Base-by-base conservation (phyloP, 2,329 filamentous ascomycete species). In the Penicillium hordei region DNA sequence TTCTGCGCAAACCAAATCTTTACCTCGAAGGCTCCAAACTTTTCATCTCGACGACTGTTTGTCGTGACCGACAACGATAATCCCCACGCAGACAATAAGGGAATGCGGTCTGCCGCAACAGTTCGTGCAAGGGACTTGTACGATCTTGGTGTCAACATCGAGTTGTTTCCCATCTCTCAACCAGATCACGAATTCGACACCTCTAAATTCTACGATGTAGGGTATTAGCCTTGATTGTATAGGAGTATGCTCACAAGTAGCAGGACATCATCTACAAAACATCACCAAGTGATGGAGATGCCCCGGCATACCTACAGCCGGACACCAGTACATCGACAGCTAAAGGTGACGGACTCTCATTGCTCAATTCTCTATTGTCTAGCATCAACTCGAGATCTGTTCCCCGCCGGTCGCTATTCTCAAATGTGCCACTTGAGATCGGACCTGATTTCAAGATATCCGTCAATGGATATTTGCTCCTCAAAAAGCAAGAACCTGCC, bases 1-100 rank as follows among this genome's bases (percentile, higher is more conserved):
- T 97, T 97, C 71, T 96, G 93, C 67, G 93, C 92, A 38, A 97
- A 97, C 65, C 92, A 97, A 70, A 90, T 97, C 51, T 97, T 99
- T 72, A 96, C 93, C 1, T 96, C 91, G 3, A 96, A 90, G 72
- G 93, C 94, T 0, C 87, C 94, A 19, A 97, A 97, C 70, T 97
- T 97, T 73, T 89, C 91, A 4, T 97, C 93, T 6, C 83, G 93
- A 60, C 86, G 94, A 34, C 78, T 99, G n/a, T 99, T 99, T 76
- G 86, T 99, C 62, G 91, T 99, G 55, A 97, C 94, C 0, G 92
- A 97, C 73, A 91, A 96, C 63, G 94, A 97, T 72, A 83, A 92
- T 63, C 94, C 94, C 4, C 90, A 95, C 71, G 78, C 80, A 0
- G 81, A 83, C 19, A 87, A 90, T 71, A 94, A 93, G 75, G 80